Base-by-base conservation (phyloP, 805 yeast genomes). In the Lipomyces yamanashiensis region DNA sequence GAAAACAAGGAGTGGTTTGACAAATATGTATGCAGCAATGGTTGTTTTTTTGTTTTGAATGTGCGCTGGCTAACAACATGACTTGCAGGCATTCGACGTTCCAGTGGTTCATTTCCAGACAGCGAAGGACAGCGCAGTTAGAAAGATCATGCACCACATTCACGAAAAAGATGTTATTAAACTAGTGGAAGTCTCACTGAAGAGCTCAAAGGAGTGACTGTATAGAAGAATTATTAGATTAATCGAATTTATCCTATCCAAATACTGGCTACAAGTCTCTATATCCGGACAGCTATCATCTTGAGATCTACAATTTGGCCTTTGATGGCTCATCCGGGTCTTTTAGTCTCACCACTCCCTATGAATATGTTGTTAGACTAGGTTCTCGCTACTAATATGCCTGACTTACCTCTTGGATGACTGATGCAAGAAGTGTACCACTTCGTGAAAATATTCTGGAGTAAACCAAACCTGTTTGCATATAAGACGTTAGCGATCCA, bases 1-100 rank as follows among this genome's bases (percentile, higher is more conserved):
- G 73, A 70, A 39, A 71, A 77, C 72, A 54, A 70, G 50, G 64
- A 68, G 47, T 77, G 78, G 78, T 71, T 68, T 58, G 78, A 77
- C 50, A 59, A 66, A 60, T 77, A 77, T 59, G 73, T 70, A 28
- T 28, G 28, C 28, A 28, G 28, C 28, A 28, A 28, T 37, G 12
- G 73, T 54, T 21, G 43, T 40, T 1, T 8, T 36, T 39, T 10
- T 15, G 4, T 34, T 13, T 36, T 50, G 52, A 17, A 51, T 12
- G 19, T 34, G 17, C n/a, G 33, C n/a, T 2, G 17, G 53, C 53
- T 33, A 49, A 49, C 36, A 49, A 40, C n/a, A n/a, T n/a, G n/a
- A 39, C 7, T 28, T 12, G 12, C 40, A 69, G 71, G 77, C 77
- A 13, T 76, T 70, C 61, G 79, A 76, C 52, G 77, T 76, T 1